Evolutionary conservation across 2,329 filamentous ascomycete species (phyloP).

Genomic region (Colletotrichum theobromicola): DNA sequence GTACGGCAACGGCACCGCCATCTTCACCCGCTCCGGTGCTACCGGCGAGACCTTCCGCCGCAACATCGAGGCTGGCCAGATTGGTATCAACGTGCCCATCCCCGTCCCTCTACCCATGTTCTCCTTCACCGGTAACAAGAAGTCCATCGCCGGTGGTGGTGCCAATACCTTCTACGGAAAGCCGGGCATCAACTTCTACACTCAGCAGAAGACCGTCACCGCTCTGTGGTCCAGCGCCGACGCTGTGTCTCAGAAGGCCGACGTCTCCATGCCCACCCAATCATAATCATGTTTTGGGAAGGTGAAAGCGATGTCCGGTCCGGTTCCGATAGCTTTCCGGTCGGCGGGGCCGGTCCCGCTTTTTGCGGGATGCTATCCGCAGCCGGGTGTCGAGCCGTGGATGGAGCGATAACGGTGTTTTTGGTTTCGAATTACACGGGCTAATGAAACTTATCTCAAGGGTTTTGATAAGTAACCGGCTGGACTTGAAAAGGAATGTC

Average conservation of each 20-base stretch:
- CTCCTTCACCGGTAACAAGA: constrained; percentile 82
- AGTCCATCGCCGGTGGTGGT: constrained; percentile 88
- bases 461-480: background rate
- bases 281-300: constrained; percentile 27
- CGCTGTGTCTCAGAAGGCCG: constrained; percentile 82
- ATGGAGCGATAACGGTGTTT: background rate
- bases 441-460: background rate
- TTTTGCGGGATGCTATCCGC: background rate
- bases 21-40: constrained; percentile 81
- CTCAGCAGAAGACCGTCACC: constrained; percentile 97
- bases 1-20: constrained; percentile 85
- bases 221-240: constrained; percentile 88
- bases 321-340: background rate
- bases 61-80: constrained; percentile 83
- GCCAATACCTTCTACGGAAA: constrained; percentile 95
- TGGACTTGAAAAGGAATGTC: background rate
- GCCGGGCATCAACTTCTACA: constrained; percentile 93
- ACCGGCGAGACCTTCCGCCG: constrained; percentile 81
- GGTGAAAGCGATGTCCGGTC: background rate
- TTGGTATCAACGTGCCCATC: constrained; percentile 86
- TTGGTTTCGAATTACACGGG: background rate
- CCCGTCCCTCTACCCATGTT: constrained; percentile 75
- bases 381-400: background rate
- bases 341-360: background rate
- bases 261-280: constrained; percentile 82